Evolutionary conservation across 306 rosid genomes (phyloP).

Genomic region (Cucurbita argyrosperma): DNA sequence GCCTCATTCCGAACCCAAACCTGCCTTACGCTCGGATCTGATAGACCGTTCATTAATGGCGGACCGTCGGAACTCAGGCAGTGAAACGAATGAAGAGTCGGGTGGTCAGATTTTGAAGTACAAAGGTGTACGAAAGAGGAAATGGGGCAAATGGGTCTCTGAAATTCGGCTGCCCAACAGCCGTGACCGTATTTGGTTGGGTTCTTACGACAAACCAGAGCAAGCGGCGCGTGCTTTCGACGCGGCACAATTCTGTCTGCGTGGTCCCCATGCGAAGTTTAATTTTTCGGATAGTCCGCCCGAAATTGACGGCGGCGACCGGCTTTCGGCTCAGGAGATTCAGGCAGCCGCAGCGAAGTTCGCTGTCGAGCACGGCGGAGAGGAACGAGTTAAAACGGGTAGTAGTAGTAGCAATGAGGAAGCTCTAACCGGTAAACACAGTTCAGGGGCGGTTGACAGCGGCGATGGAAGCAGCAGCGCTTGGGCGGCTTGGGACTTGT

Average conservation of each 20-base stretch:
- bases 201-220: conserved; percentile 42
- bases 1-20: background rate
- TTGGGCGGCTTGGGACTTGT: conserved; percentile 29
- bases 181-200: conserved; percentile 63
- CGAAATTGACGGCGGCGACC: background rate
- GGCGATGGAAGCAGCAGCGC: background rate
- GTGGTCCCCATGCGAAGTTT: conserved; percentile 41
- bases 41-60: background rate
- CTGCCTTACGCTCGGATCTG: background rate
- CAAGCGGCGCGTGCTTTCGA: conserved; percentile 73
- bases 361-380: conserved; percentile 16
- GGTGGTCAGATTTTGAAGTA: conserved; percentile 6
- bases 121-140: conserved; percentile 59
- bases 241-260: conserved; percentile 51
- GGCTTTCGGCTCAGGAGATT: conserved; percentile 30
- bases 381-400: background rate
- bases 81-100: background rate
- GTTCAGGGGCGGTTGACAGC: background rate
- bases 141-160: conserved; percentile 85
- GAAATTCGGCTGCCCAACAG: conserved; percentile 65
- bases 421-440: background rate
- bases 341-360: conserved; percentile 36
- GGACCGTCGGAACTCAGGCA: background rate
- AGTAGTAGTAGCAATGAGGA: background rate
- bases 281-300: conserved; percentile 42